Percentiles rank a stretch among this genome's conserved stretches.
Conservation (phyloP, 768 basidiomycete genomes). For the Leucogyrophana mollusca region DNA sequence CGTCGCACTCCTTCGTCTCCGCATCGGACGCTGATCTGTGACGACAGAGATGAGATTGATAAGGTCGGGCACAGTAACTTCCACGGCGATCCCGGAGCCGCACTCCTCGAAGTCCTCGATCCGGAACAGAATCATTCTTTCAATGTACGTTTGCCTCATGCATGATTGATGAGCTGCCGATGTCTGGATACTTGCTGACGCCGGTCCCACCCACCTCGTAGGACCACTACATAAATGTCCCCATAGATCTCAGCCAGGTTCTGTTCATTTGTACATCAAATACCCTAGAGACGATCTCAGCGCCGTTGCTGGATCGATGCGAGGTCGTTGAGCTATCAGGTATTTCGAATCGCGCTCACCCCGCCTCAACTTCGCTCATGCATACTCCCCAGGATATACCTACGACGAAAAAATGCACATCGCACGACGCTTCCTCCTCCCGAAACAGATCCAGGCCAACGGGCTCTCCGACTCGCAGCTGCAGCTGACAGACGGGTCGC, state of each 20-base stretch:
- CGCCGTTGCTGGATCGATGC: constrained; percentile 86
- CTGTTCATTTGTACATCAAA: constrained; percentile 95
- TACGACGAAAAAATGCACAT: constrained; percentile 92
- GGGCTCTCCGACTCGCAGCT: constrained; percentile 65
- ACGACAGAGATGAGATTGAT: constrained; percentile 76
- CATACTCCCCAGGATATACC: constrained; percentile 58
- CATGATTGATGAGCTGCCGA: no score
- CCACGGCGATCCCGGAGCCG: constrained; percentile 91
- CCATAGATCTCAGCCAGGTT: constrained; percentile 84
- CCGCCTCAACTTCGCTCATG: not conserved
- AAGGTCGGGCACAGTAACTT: constrained; percentile 86
- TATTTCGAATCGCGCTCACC: constrained; percentile 22
- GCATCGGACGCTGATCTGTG: constrained; percentile 1
- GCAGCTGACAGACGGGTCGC: constrained; percentile 62
- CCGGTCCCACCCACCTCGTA: no score
- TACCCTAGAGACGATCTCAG: constrained; percentile 83
- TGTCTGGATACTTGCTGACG: no score
- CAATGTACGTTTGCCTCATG: constrained; percentile 45
- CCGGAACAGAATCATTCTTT: constrained; percentile 90
- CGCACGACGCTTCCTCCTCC: constrained; percentile 81
- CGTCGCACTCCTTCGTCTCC: not conserved
- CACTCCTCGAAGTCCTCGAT: constrained; percentile 88
- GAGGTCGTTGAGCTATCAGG: constrained; percentile 83
- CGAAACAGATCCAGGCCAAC: constrained; percentile 83
- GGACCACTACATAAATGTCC: constrained; percentile 92